Evolutionary conservation across 371 early-diverging fungal genomes (phyloP), one percentile per base, ranked within the genome.

Genomic region (Mortierella sp.): DNA sequence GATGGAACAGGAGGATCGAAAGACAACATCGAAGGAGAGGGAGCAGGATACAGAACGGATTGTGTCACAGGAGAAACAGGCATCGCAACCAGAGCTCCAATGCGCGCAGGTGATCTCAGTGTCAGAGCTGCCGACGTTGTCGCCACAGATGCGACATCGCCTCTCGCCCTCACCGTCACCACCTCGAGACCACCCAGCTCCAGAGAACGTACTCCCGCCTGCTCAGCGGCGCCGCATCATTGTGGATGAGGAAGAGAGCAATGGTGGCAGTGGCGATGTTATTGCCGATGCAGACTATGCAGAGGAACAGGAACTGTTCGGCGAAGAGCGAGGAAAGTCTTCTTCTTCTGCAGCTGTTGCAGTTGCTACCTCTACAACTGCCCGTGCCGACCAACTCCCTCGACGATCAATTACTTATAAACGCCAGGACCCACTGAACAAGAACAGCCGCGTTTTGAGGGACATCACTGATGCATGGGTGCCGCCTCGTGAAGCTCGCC

Each of bases 161-260:
- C 67, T 64, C 34, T 16, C 61, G 19, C 19, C 19, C 19, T 61
- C 61, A 2, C 19, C 34, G 16, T 50, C 16, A 50, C 50, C 50
- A 50, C 19, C 34, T 31, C 61, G 61, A 61, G 61, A 19, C 19
- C 61, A n/a, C 13, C 46, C 71, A 3, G 26, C 71, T n/a, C 71
- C 71, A 19, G 50, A 72, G 37, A 64, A 64, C 40, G 40, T 21
- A 8, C 67, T 37, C 24, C 67, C 67, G 3, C 67, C 67, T 10
- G 40, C 67, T 9, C 34, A 24, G 24, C 67, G 67, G 21, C 67
- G 67, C 67, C 67, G 67, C 21, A 64, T 64, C 37, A 64, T 64
- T 37, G 10, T 64, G 21, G 40, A 64, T 6, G 67, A 64, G 5
- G 40, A 37, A 24, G 67, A 64, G 10, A 64, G 67, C 3, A 24